Conservation (phyloP, 768 basidiomycete species). For the Kondoa malvinella region DNA sequence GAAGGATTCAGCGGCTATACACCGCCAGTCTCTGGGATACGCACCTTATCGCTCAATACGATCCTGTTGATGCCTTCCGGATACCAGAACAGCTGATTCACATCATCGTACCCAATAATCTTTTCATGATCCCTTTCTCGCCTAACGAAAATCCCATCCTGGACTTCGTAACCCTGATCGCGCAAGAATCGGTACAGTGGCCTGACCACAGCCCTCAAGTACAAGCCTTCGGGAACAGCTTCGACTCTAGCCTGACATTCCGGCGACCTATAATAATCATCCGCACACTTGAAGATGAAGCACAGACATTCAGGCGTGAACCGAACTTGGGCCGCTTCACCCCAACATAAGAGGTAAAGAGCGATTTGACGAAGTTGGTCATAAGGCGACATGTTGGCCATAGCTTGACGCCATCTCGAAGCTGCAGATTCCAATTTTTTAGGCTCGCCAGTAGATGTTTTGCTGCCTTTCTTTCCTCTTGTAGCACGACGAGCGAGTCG, state of each 20-base stretch:
- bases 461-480: conserved; percentile 28
- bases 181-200: conserved; percentile 91
- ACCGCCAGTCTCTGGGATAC: conserved; percentile 15
- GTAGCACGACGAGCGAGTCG: conserved; percentile 54
- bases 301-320: conserved; percentile 92
- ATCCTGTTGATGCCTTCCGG: conserved; percentile 94
- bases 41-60: conserved; percentile 67
- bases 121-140: conserved; percentile 80
- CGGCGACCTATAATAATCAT: conserved; percentile 97
- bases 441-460: conserved; percentile 57
- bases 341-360: conserved; percentile 88
- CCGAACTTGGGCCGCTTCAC: conserved; percentile 91
- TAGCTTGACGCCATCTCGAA: conserved; percentile 87
- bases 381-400: conserved; percentile 98
- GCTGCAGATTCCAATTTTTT: conserved; percentile 59
- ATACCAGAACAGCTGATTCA: conserved; percentile 99
- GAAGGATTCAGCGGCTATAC: background rate
- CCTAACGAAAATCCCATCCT: conserved; percentile 85
- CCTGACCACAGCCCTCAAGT: conserved; percentile 73
- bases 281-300: conserved; percentile 99
- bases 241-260: conserved; percentile 88
- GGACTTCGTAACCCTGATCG: conserved; percentile 92
- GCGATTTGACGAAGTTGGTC: conserved; percentile 93
- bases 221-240: conserved; percentile 87
- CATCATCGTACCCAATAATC: conserved; percentile 96